These are phyloP conservation scores for Ophiocordyceps camponoti-floridani DNA, from an alignment of 2,329 filamentous ascomycete genomes.

Conservation along the genomic window DNA sequence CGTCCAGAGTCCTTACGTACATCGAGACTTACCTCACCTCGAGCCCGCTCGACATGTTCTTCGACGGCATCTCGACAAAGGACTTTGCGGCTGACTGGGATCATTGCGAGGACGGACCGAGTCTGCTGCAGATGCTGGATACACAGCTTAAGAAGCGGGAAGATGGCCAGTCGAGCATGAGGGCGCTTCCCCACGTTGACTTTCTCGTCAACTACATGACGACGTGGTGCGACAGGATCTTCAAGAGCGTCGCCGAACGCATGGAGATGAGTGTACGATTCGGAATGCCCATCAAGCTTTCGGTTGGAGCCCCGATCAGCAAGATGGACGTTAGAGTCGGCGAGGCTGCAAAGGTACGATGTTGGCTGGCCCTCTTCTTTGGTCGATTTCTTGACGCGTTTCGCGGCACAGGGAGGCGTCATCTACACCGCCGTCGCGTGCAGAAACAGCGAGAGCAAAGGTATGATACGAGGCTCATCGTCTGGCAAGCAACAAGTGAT, in stretches of 20 bases:
- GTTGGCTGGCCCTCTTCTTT: background rate
- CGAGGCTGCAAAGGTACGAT: slow-evolving; percentile 12
- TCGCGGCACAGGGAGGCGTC: background rate
- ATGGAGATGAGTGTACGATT: slow-evolving; percentile 52
- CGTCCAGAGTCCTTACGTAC: slow-evolving; percentile 56
- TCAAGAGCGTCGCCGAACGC: slow-evolving; percentile 50
- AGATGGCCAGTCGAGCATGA: slow-evolving; percentile 24
- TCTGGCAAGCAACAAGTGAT: background rate
- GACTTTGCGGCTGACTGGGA: slow-evolving; percentile 29
- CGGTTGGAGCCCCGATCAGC: slow-evolving; percentile 23
- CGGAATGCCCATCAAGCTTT: slow-evolving; percentile 32
- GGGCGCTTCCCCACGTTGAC: slow-evolving; percentile 40
- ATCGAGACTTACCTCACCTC: slow-evolving; percentile 51
- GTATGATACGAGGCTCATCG: slow-evolving; percentile 14
- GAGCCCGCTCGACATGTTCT: slow-evolving; percentile 47
- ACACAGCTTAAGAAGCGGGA: slow-evolving; percentile 30
- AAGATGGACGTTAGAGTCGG: slow-evolving; percentile 42
- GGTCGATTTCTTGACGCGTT: background rate
- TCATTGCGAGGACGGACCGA: slow-evolving; percentile 23
- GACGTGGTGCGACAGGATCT: slow-evolving; percentile 40
- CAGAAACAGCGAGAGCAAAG: slow-evolving; percentile 15
- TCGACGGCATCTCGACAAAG: slow-evolving; percentile 30
- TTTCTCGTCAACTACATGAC: slow-evolving; percentile 43
- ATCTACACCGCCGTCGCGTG: slow-evolving; percentile 24
- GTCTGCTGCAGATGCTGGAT: slow-evolving; percentile 28